Percentiles rank a stretch among this genome's conserved stretches.
Evolutionary conservation across 768 basidiomycete species (phyloP).

Genomic region (Mycena galericulata): DNA sequence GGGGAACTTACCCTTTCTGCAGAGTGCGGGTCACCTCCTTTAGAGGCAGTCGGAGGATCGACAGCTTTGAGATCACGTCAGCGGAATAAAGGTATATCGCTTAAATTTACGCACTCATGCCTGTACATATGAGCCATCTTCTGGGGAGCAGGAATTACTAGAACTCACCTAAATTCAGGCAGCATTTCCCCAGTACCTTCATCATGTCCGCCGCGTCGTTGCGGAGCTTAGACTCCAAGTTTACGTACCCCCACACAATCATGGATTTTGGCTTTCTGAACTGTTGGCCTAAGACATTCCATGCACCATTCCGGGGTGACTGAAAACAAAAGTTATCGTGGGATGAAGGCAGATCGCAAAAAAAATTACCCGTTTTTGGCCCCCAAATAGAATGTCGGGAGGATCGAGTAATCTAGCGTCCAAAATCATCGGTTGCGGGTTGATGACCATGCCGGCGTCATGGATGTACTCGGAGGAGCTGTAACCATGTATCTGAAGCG

Average conservation of each 20-base stretch:
- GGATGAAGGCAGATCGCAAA: background rate
- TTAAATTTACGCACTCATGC: slow-evolving; percentile 31
- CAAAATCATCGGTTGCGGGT: slow-evolving; percentile 39
- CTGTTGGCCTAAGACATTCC: slow-evolving; percentile 41
- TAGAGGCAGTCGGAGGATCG: background rate
- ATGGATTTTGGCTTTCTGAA: slow-evolving; percentile 35
- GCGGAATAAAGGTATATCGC: too few species aligned
- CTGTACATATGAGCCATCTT: background rate
- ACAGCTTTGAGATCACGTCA: background rate
- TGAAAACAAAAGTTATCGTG: slow-evolving; percentile 9
- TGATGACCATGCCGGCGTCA: slow-evolving; percentile 55
- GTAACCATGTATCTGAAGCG: slow-evolving; percentile 34
- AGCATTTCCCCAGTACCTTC: slow-evolving; percentile 13
- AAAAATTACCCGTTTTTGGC: background rate
- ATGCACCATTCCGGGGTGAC: slow-evolving; percentile 43
- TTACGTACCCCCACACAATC: slow-evolving; percentile 38
- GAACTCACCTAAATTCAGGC: slow-evolving; percentile 27
- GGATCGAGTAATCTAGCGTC: slow-evolving; percentile 31
- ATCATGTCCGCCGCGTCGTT: background rate
- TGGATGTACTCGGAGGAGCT: slow-evolving; percentile 45
- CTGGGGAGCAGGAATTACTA: background rate
- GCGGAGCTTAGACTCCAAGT: slow-evolving; percentile 14
- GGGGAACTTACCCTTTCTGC: background rate
- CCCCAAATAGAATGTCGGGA: slow-evolving; percentile 33
- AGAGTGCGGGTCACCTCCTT: background rate